Percentiles rank a stretch among this genome's conserved stretches.
These are phyloP conservation scores for Monoraphidium neglectum DNA, from an alignment of 139 green algal genomes.

Conservation along the genomic window DNA sequence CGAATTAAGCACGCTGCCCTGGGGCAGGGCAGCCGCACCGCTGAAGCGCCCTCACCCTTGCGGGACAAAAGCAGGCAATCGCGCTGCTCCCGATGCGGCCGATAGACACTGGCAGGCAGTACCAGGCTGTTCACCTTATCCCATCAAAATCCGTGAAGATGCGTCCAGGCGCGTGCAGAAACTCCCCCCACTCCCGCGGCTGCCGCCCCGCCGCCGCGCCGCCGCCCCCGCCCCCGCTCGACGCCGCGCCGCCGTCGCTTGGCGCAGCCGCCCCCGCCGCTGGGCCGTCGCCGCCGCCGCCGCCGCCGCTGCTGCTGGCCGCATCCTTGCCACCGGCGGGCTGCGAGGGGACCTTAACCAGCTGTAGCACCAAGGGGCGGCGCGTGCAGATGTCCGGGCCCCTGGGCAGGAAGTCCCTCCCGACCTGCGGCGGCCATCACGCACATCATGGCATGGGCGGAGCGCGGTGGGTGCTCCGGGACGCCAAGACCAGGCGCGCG, in stretches of 20 bases:
- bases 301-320: neutral
- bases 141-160: slow-evolving; percentile 91
- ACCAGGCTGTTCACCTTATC: slow-evolving; percentile 68
- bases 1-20: too few species aligned
- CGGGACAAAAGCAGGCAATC: too few species aligned
- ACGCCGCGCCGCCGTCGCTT: neutral
- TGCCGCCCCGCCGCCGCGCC: neutral
- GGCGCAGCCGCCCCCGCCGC: neutral
- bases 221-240: neutral
- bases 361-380: slow-evolving; percentile 84
- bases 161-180: slow-evolving; percentile 89
- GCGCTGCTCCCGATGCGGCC: too few species aligned
- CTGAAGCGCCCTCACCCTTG: too few species aligned
- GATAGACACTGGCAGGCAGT: too few species aligned
- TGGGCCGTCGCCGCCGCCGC: neutral
- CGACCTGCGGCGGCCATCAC: slow-evolving; percentile 75
- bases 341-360: slow-evolving; percentile 71
- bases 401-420: slow-evolving; percentile 84
- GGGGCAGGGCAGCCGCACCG: too few species aligned
- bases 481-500: too few species aligned
- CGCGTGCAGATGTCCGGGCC: slow-evolving; percentile 86
- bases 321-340: neutral
- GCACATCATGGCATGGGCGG: too few species aligned
- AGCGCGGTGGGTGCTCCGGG: too few species aligned
- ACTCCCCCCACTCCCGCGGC: slow-evolving; percentile 94